Base-by-base conservation (phyloP, 495 filamentous ascomycete species). In the Xylaria flabelliformis region DNA sequence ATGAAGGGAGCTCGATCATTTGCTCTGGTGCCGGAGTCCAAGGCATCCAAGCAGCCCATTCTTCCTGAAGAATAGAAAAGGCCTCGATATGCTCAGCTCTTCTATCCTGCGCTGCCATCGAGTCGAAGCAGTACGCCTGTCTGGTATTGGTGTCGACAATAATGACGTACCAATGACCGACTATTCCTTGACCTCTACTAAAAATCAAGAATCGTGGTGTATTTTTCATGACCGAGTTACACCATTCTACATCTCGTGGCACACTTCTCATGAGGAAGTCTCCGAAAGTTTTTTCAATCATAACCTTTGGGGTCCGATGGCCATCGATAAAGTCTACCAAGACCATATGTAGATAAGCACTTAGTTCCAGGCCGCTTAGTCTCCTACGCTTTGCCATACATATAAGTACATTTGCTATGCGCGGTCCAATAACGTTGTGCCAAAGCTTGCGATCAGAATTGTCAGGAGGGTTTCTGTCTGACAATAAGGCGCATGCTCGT, bases 141-240 rank as follows among this genome's bases (percentile, higher is more conserved):
- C 21, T 58, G 10, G 65, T 13, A 8, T 21, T 46, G 0, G n/a
- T 58, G 32, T 68, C 65, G 65, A 68, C 51, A 42, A 68, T 15
- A 44, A 68, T 41, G n/a, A 68, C 24, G 17, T 68, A 68, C 65
- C 50, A 44, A 32, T 68, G 65, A n/a, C n/a, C 29, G 17, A 15
- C n/a, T 8, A 17, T 32, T 7, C 19, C 29, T 42, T 55, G 48
- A 13, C n/a, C 48, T 42, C 65, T 41, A 10, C 65, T 32, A 24
- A 68, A 50, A 19, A 68, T 42, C 48, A 68, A 44, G 50, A 68
- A 68, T 68, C n/a, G 65, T n/a, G 65, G 65, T 32, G 56, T 39
- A 3, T 26, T 55, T 34, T 58, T 1, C 34, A 58, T 68, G 4
- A 29, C 50, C 2, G 26, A 34, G 19, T 26, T 26, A 0, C 51